These are phyloP conservation scores for Cutaneotrichosporon cavernicola DNA, from an alignment of 1,284 basidiomycete species.

Conservation along the genomic window DNA sequence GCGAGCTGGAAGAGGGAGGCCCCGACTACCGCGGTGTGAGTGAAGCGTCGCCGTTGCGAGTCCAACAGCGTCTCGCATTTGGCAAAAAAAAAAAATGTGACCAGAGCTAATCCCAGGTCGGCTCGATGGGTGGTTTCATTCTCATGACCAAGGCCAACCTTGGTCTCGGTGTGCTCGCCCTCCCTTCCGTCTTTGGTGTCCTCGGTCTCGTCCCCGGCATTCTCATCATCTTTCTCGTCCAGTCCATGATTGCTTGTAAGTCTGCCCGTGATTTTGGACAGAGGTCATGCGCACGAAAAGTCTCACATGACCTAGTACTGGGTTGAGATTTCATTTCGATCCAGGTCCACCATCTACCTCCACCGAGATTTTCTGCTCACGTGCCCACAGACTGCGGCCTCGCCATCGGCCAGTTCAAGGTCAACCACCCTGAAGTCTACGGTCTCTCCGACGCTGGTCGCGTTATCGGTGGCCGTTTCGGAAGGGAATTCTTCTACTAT, in stretches of 20 bases:
- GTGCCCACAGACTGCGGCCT: conserved; percentile 17
- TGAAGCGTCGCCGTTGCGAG: not conserved
- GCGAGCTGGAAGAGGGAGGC: conserved; percentile 32
- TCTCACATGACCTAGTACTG: not conserved
- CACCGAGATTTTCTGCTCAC: conserved; percentile 1
- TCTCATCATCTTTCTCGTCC: conserved; percentile 36
- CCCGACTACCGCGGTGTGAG: conserved; percentile 38
- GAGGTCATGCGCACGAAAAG: not conserved
- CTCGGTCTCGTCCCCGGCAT: conserved; percentile 42
- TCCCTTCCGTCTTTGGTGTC: conserved; percentile 38
- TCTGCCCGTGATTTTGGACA: not conserved
- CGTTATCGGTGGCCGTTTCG: conserved; percentile 22
- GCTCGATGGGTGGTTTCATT: conserved; percentile 26
- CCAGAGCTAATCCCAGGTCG: conserved; percentile 15
- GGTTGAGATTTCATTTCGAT: not conserved
- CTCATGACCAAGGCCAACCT: conserved; percentile 42
- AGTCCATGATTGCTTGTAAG: conserved; percentile 40
- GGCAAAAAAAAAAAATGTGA: not conserved
- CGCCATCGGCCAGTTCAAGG: conserved; percentile 32
- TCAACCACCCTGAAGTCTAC: conserved; percentile 31
- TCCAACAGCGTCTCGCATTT: too few relatives aligned
- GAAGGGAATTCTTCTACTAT: conserved; percentile 18
- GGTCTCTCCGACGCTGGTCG: conserved; percentile 34
- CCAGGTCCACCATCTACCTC: not conserved
- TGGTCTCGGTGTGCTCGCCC: conserved; percentile 42